Percentiles rank a stretch among this genome's conserved stretches.
Conservation (phyloP, 2,329 filamentous ascomycete genomes). For the Sporothrix variecibatus region DNA sequence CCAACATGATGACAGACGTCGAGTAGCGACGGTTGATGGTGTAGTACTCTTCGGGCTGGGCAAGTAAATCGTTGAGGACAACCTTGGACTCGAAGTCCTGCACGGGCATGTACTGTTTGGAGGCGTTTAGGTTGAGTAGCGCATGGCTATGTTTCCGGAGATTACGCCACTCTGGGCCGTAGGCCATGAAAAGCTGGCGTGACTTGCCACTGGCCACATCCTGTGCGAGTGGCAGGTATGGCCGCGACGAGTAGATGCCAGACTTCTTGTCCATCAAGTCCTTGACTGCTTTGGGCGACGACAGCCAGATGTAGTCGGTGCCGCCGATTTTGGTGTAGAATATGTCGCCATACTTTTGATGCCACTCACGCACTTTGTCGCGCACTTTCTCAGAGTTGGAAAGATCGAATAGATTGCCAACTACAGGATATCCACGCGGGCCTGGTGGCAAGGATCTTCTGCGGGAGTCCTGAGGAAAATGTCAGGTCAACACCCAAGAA, state of each 20-base stretch:
- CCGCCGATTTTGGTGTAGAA: not conserved
- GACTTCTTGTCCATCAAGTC: not conserved
- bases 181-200: not conserved
- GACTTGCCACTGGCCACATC: not conserved
- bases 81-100: not conserved
- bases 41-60: not conserved
- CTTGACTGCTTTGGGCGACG: not conserved
- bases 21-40: not conserved
- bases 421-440: not conserved
- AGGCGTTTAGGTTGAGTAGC: not conserved
- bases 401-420: not conserved
- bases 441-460: not conserved
- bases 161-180: not conserved
- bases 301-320: constrained; percentile 1
- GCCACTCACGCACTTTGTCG: not conserved
- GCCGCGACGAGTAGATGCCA: not conserved
- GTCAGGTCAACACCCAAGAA: too few relatives aligned
- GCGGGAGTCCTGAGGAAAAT: not conserved
- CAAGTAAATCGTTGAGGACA: not conserved
- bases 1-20: not conserved
- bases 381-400: not conserved
- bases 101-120: not conserved
- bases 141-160: not conserved
- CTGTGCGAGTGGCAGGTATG: not conserved
- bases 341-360: not conserved